Evolutionary conservation across 164 flowering plant genomes (phyloP), one percentile per base, ranked within the genome.

Genomic region (Magnolia kwangsiensis): DNA sequence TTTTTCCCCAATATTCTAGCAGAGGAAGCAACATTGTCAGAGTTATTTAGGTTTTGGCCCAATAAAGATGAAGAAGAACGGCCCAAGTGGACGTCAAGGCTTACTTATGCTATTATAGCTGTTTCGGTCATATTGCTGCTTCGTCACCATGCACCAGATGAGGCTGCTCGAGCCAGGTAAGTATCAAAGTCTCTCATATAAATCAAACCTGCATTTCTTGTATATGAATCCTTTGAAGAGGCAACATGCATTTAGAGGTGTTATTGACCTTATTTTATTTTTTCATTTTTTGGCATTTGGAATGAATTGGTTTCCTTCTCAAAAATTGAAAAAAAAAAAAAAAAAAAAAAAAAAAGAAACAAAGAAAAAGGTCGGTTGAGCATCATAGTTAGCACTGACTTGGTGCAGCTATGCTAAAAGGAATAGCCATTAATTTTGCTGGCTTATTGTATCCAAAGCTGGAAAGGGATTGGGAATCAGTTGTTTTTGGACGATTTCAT

Each of bases 91-190:
- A 92, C 97, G n/a, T 84, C 91, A 16, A 86, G 99, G 77, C 88
- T 96, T 72, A 90, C 92, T 81, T 93, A 81, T 84, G 89, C 97
- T 8, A 23, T 86, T 4, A 84, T 89, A 23, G 85, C 95, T 69
- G 90, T 89, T 50, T 64, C 90, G 72, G 87, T 88, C 78, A 85
- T 96, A 75, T 74, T 91, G 69, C 74, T 96, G 51, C 82, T 92
- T 72, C 91, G 96, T 89, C 98, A 89, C 75, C 98, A 96, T 86
- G 97, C 98, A 37, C 99, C 99, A 66, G 96, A 96, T 85, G 99
- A 96, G 80, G 99, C 99, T 83, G 99, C 99, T 64, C 86, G 99
- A 82, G 97, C 99, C 78, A 94, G 99, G 99, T 96, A 9, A 80
- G 90, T 81, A 29, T 14, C 65, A 59, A n/a, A 23, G 59, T 21